Evolutionary conservation across 345 rosid genomes (phyloP), one percentile per base, ranked within the genome.

Genomic region (Hibiscus syriacus): DNA sequence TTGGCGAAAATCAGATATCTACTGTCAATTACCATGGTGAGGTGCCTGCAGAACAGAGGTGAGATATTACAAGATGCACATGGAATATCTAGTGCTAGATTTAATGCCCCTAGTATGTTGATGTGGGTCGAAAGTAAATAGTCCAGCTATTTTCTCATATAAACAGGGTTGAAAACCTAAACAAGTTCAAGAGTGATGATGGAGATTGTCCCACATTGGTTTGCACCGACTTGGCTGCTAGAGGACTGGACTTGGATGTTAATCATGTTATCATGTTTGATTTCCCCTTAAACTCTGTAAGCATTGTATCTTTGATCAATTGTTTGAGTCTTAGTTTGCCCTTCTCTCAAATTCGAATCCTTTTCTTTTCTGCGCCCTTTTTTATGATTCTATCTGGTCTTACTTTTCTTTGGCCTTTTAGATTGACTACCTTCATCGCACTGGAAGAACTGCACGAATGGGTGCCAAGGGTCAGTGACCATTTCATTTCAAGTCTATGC

Each of bases 241-340:
- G 95, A 74, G 98, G 98, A 61, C 85, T 90, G 32, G 97, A 93
- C 74, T 84, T 93, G 59, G 94, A 83, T 39, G 97, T 90, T 2
- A 90, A 93, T 85, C 94, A 90, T n/a, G n/a, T n/a, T n/a, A n/a
- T n/a, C n/a, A n/a, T 90, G 96, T 90, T 90, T 79, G 97, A 93
- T 82, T 93, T 90, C 77, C 98, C 97, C 34, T 70, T n/a, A n/a
- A n/a, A 89, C 74, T 93, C 96, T 27, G 97, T 93, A 79, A 90
- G 96, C 34, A 22, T 50, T 16, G 46, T 69, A 48, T 57, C 17
- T 53, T 11, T 62, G 66, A 27, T 48, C 32, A 55, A 34, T 32
- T 54, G 46, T 19, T 67, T 0, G 26, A 6, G 22, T 22, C 48
- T 20, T 9, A 13, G 73, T 54, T 29, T 34, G 3, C 9, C 43